Evolutionary conservation across 148 eudicot species (phyloP).

Genomic region (Rhododendron mucronatum): DNA sequence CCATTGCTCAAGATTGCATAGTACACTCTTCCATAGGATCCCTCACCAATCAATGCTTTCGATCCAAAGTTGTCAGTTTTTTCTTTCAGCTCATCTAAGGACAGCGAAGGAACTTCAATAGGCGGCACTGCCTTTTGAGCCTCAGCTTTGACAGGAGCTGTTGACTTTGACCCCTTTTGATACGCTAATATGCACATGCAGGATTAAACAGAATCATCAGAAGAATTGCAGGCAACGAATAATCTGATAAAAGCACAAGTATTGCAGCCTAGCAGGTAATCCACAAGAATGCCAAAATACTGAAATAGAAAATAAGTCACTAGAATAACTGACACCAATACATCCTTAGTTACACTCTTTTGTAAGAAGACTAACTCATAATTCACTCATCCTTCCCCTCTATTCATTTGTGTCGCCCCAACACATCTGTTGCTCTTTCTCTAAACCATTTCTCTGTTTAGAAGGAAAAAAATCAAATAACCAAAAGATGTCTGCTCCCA

Average conservation of each 20-base stretch:
- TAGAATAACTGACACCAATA: neutral
- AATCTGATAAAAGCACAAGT: neutral
- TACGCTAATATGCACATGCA: conserved; percentile 19
- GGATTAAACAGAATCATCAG: neutral
- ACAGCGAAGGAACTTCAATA: conserved; percentile 56
- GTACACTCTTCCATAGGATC: conserved; percentile 87
- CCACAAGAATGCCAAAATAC: neutral
- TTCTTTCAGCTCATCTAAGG: conserved; percentile 71
- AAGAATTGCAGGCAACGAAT: neutral
- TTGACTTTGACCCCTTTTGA: conserved; percentile 29
- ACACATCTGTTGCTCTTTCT: neutral
- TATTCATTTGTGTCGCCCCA: neutral
- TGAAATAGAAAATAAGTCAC: neutral
- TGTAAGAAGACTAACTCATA: neutral
- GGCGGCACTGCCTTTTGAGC: conserved; percentile 48
- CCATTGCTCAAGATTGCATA: conserved; percentile 54
- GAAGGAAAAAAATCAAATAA: neutral
- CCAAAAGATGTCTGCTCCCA: neutral
- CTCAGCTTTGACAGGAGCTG: conserved; percentile 49
- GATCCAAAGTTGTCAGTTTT: conserved; percentile 79
- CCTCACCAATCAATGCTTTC: conserved; percentile 79
- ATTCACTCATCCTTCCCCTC: neutral
- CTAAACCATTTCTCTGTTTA: neutral
- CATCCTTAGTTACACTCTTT: neutral
- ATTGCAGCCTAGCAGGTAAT: neutral